These are phyloP conservation scores for Austroboletus niveus DNA, from an alignment of 1,284 basidiomycete species.

Conservation along the genomic window DNA sequence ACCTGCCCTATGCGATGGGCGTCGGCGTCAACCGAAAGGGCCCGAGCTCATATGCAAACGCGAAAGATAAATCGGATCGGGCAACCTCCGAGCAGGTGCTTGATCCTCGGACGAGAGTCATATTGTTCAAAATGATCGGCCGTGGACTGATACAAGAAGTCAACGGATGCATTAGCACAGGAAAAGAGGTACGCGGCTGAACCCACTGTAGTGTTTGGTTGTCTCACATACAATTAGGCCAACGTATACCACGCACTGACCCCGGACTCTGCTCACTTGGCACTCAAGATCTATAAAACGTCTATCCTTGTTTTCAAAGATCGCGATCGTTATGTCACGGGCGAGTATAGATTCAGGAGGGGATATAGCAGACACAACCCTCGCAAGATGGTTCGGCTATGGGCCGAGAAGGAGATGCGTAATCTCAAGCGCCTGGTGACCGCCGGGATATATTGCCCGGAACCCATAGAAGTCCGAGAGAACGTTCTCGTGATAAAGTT, in stretches of 20 bases:
- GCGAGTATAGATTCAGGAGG: constrained; percentile 90
- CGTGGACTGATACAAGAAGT: constrained; percentile 82
- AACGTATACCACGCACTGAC: constrained; percentile 90
- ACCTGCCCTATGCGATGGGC: constrained; percentile 74
- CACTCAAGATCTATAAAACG: constrained; percentile 98
- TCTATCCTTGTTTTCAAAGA: constrained; percentile 98
- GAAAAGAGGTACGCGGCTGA: constrained; percentile 77
- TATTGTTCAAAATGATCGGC: constrained; percentile 92
- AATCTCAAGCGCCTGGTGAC: constrained; percentile 85
- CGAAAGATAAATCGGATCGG: constrained; percentile 91
- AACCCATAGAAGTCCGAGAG: constrained; percentile 90
- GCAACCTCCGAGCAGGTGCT: constrained; percentile 95
- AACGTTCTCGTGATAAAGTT: constrained; percentile 98
- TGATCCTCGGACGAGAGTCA: constrained; percentile 86
- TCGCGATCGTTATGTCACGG: constrained; percentile 90
- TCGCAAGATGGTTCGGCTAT: constrained; percentile 97
- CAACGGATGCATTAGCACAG: constrained; percentile 92
- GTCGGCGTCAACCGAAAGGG: constrained; percentile 88
- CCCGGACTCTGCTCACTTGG: constrained; percentile 63
- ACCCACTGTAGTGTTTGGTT: not conserved
- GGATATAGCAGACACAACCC: constrained; percentile 94
- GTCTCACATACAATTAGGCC: constrained; percentile 50
- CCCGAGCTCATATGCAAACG: constrained; percentile 78
- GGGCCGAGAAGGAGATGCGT: constrained; percentile 99
- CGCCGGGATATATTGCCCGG: constrained; percentile 85